phyloP scores from a whole-genome alignment of 208 protist genomes.

The Porcisia deanei region DNA sequence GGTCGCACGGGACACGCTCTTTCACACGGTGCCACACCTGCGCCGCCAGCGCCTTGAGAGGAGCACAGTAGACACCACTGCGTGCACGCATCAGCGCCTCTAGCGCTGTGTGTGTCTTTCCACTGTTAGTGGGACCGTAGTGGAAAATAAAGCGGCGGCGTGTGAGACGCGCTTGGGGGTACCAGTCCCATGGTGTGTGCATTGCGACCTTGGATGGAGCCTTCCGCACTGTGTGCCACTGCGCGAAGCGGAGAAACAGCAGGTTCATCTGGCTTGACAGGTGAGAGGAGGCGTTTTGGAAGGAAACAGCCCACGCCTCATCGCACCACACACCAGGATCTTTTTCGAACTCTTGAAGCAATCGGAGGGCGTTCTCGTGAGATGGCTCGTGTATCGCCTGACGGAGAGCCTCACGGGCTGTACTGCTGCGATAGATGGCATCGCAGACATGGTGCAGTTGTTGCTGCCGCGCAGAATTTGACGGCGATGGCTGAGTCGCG shows the following conservation, averaged over 20 bases:
- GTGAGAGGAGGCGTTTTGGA: constrained; percentile 16
- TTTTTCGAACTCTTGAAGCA: constrained; percentile 51
- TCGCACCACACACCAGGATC: constrained; percentile 39
- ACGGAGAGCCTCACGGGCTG: constrained; percentile 44
- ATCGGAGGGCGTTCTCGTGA: constrained; percentile 53
- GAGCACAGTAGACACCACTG: constrained; percentile 93
- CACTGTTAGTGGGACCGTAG: constrained; percentile 94
- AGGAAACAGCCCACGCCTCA: constrained; percentile 26
- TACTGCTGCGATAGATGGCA: constrained; percentile 53
- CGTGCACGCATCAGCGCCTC: constrained; percentile 53
- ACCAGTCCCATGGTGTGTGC: constrained; percentile 82
- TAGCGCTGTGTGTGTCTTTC: constrained; percentile 93
- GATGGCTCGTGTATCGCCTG: constrained; percentile 70
- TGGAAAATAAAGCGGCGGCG: constrained; percentile 88
- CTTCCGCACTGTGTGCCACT: constrained; percentile 65
- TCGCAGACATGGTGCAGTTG: constrained; percentile 37
- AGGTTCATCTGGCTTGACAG: constrained; percentile 29
- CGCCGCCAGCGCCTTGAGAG: constrained; percentile 93
- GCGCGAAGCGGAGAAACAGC: constrained; percentile 44
- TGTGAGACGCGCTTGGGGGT: constrained; percentile 76
- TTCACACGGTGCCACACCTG: constrained; percentile 91
- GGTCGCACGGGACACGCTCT: constrained; percentile 80
- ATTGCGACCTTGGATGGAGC: constrained; percentile 64
- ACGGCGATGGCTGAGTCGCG: background rate
- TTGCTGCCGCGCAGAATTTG: constrained; percentile 4